Conservation (phyloP, 1,284 basidiomycete genomes). For the Sporisorium reilianum region DNA sequence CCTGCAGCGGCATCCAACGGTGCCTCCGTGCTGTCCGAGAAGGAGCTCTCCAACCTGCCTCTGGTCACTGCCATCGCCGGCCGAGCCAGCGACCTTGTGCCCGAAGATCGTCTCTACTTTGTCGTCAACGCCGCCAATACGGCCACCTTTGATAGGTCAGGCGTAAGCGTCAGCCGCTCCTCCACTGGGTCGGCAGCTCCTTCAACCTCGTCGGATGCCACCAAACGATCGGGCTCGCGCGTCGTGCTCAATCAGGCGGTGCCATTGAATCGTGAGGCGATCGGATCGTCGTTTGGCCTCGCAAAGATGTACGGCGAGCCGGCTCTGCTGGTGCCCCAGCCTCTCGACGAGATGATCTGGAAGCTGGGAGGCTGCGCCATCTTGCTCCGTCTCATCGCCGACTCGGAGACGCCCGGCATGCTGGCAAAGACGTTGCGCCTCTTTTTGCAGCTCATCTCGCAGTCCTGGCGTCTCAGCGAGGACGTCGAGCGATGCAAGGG, state of each 20-base stretch:
- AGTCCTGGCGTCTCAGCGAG: slow-evolving; percentile 79
- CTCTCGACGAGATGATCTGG: slow-evolving; percentile 83
- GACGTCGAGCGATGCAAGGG: slow-evolving; percentile 57
- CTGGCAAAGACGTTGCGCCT: slow-evolving; percentile 80
- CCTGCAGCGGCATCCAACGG: slow-evolving; percentile 5
- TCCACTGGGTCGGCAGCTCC: background rate
- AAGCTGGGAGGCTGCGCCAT: slow-evolving; percentile 85
- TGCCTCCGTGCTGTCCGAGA: slow-evolving; percentile 30
- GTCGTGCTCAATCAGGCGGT: slow-evolving; percentile 57
- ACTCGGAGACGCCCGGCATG: slow-evolving; percentile 75
- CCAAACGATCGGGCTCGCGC: slow-evolving; percentile 31
- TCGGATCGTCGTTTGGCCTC: slow-evolving; percentile 44
- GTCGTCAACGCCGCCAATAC: slow-evolving; percentile 57
- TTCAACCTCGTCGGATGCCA: slow-evolving; percentile 11
- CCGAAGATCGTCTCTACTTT: slow-evolving; percentile 54
- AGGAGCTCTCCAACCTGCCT: slow-evolving; percentile 45
- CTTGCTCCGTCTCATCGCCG: slow-evolving; percentile 77
- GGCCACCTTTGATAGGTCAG: slow-evolving; percentile 30
- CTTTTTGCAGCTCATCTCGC: slow-evolving; percentile 80
- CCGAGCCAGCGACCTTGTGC: slow-evolving; percentile 46
- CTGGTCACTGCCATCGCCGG: slow-evolving; percentile 56
- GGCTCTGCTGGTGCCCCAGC: slow-evolving; percentile 75
- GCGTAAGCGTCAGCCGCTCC: slow-evolving; percentile 2
- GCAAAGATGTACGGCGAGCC: slow-evolving; percentile 59
- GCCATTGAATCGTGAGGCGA: slow-evolving; percentile 41